Conservation (phyloP, 2,329 filamentous ascomycete genomes). For the Allantophomopsis lycopodina region DNA sequence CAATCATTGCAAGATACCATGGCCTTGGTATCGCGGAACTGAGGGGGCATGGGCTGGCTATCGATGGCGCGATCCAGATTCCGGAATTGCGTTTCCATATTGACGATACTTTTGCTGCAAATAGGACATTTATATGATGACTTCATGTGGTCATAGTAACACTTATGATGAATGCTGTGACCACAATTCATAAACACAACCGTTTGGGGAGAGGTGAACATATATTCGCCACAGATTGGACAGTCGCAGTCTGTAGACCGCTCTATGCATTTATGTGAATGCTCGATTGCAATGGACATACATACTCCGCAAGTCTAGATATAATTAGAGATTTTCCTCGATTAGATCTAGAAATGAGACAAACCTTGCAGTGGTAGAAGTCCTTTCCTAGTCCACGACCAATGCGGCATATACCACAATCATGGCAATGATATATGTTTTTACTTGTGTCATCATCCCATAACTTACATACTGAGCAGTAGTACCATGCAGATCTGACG, state of each 20-base stretch:
- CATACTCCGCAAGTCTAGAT: slow-evolving; percentile 77
- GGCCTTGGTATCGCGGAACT: slow-evolving; percentile 68
- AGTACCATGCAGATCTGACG: slow-evolving; percentile 72
- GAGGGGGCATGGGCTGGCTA: slow-evolving; percentile 79
- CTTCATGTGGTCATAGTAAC: slow-evolving; percentile 78
- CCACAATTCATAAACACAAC: slow-evolving; percentile 94
- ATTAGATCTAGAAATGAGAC: slow-evolving; percentile 5
- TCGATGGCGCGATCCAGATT: slow-evolving; percentile 81
- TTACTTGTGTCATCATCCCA: slow-evolving; percentile 92
- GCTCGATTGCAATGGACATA: slow-evolving; percentile 76
- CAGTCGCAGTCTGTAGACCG: slow-evolving; percentile 90
- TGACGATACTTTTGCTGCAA: slow-evolving; percentile 90
- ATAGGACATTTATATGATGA: slow-evolving; percentile 92
- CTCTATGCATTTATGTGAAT: slow-evolving; percentile 86
- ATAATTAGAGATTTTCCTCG: slow-evolving; percentile 1
- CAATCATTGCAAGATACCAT: slow-evolving; percentile 93
- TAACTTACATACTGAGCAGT: slow-evolving; percentile 86
- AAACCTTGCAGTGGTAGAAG: slow-evolving; percentile 94
- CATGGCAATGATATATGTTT: slow-evolving; percentile 88
- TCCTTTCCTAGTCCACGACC: slow-evolving; percentile 89
- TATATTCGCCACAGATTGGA: slow-evolving; percentile 91
- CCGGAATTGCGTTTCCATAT: slow-evolving; percentile 93
- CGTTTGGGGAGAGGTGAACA: slow-evolving; percentile 80
- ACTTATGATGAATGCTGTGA: slow-evolving; percentile 86
- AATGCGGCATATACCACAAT: slow-evolving; percentile 89